Conservation (phyloP, 192 early-diverging fungal species). For the Chytriomyces sp. region DNA sequence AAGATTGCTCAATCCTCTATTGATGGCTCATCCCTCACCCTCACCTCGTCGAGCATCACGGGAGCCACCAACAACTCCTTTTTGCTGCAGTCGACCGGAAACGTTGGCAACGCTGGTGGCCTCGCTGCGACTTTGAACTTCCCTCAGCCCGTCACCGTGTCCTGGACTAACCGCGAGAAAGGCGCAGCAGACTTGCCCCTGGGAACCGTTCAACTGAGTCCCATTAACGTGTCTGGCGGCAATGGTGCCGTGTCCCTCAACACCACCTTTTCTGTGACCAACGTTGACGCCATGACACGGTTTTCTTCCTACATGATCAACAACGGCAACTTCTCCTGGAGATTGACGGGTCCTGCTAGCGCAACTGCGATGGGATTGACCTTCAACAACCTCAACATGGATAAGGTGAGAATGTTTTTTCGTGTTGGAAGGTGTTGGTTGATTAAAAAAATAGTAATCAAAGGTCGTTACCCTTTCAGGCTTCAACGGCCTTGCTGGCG, state of each 20-base stretch:
- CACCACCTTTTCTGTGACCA: background rate
- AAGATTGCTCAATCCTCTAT: conserved; percentile 36
- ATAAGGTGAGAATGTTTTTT: no score
- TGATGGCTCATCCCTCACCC: conserved; percentile 29
- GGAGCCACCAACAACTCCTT: conserved; percentile 25
- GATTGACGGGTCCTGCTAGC: conserved; percentile 12
- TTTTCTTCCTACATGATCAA: conserved; percentile 38
- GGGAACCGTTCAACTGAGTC: background rate
- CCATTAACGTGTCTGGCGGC: background rate
- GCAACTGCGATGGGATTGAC: conserved; percentile 36
- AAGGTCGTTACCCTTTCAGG: conserved; percentile 6
- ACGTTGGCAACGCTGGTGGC: conserved; percentile 30
- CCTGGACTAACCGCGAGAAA: conserved; percentile 29
- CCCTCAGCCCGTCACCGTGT: conserved; percentile 32
- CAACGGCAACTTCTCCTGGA: conserved; percentile 28
- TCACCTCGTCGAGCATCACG: conserved; percentile 29
- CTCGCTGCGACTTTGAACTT: conserved; percentile 29
- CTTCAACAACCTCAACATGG: conserved; percentile 31
- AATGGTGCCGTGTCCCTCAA: conserved; percentile 1
- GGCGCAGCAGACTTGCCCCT: conserved; percentile 7
- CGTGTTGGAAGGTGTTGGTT: no score
- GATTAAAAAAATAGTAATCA: no score
- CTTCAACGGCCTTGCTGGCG: background rate
- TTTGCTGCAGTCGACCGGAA: conserved; percentile 24
- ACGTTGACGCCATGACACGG: conserved; percentile 16